Evolutionary conservation across 2,329 filamentous ascomycete species (phyloP), one percentile per base, ranked within the genome.

Genomic region (Ciborinia camelliae): DNA sequence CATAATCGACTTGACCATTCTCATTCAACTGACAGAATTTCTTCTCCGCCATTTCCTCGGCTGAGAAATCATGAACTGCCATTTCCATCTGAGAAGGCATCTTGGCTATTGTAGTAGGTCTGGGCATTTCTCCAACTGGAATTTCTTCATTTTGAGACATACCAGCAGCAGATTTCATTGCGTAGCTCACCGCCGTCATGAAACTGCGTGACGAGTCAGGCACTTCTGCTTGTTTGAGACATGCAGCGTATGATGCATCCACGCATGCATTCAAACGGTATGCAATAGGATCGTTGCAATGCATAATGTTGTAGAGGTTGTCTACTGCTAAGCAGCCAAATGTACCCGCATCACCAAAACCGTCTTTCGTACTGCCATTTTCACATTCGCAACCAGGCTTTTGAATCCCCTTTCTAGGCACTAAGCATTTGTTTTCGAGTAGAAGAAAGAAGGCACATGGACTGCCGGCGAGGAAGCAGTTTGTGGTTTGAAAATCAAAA

Each of bases 1-100:
- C 96, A 77, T 87, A 99, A 75, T 99, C 95, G 48, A 99, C 88
- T 77, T 99, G 95, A 0, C 93, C 94, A 70, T 98, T 98, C 72
- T 99, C 95, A 71, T 99, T 99, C 4, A 99, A 84, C 9, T 97
- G 76, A 67, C 87, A 89, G 69, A 93, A 92, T 71, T 94, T 89
- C 75, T 89, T 92, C 79, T 98, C 95, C 0, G 93, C 94, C 62
- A 96, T 85, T 72, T 97, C 93, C 76, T 98, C 94, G 3, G 91
- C 85, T 0, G 90, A 90, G 75, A 99, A 99, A 75, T 99, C 90
- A 74, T 98, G 95, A 0, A 94, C 94, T 74, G 98, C 94, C 60
- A 99, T 83, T 76, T 99, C 95, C n/a, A 98, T 79, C 71, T 86
- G 86, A 20, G 83, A 88, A 0, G 82, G 84, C 45, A 86, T 79